Conservation (phyloP, 306 rosid genomes). For the Vachellia collinsii region DNA sequence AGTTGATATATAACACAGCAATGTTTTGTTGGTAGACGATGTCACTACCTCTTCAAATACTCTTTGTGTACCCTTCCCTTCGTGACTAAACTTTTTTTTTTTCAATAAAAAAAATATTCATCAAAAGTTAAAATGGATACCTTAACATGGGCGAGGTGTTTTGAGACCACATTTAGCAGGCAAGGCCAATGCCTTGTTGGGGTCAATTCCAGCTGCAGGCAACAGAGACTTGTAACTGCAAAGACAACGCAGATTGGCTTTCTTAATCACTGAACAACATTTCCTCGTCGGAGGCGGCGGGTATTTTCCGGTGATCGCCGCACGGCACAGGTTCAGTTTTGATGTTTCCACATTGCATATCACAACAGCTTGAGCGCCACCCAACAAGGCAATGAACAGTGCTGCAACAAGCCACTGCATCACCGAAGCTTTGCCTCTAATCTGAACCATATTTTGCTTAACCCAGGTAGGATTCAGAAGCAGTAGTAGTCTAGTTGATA, state of each 20-base stretch:
- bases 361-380: constrained; percentile 36
- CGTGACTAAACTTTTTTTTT: no score
- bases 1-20: no score
- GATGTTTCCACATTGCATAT: constrained; percentile 53
- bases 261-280: constrained; percentile 58
- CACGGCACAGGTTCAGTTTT: constrained; percentile 44
- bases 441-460: constrained; percentile 44
- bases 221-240: constrained; percentile 54
- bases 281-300: constrained; percentile 46
- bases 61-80: no score
- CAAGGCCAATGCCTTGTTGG: constrained; percentile 62
- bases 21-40: no score
- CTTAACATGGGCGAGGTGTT: no score
- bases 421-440: constrained; percentile 25
- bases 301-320: constrained; percentile 51
- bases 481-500: not conserved
- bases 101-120: no score
- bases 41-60: no score
- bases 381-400: constrained; percentile 44
- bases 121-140: constrained; percentile 41
- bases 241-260: constrained; percentile 56
- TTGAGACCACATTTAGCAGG: constrained; percentile 59
- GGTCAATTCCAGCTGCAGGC: constrained; percentile 52
- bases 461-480: constrained; percentile 1
- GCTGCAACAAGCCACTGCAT: constrained; percentile 40